These are phyloP conservation scores for Gamarada debralockiae DNA, from an alignment of 495 filamentous ascomycete species.

Conservation along the genomic window DNA sequence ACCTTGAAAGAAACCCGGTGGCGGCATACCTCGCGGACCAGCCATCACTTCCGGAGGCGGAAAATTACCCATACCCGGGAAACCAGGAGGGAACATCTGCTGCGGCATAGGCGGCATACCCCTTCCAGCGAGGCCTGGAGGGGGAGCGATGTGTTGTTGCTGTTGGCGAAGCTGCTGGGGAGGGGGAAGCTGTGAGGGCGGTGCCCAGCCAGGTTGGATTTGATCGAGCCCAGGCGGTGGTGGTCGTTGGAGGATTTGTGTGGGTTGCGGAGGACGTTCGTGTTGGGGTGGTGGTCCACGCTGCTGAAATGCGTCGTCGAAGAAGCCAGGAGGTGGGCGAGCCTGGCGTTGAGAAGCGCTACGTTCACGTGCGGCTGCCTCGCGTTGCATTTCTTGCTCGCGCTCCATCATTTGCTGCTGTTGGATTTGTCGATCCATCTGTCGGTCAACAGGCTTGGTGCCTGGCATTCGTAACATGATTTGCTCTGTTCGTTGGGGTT, in stretches of 20 bases:
- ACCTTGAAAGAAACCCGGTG: conserved; percentile 30
- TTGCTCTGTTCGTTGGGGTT: conserved; percentile 27
- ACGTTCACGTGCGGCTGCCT: conserved; percentile 33
- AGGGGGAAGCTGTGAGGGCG: conserved; percentile 33
- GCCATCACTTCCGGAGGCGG: conserved; percentile 32
- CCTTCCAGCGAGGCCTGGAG: conserved; percentile 42
- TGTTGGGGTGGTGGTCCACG: conserved; percentile 25
- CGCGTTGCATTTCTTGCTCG: conserved; percentile 37
- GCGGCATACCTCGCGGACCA: conserved; percentile 11
- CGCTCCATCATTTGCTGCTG: conserved; percentile 22
- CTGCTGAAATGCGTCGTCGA: conserved; percentile 18
- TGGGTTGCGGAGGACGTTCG: conserved; percentile 44
- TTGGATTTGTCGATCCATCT: conserved; percentile 23
- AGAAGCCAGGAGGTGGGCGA: conserved; percentile 29
- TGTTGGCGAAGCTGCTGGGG: conserved; percentile 42
- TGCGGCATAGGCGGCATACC: conserved; percentile 23
- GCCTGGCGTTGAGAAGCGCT: conserved; percentile 32
- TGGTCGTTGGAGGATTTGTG: conserved; percentile 52
- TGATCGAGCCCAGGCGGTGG: conserved; percentile 42
- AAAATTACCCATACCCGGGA: conserved; percentile 39
- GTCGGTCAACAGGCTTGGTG: conserved; percentile 3
- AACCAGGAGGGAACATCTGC: conserved; percentile 42
- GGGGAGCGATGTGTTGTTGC: conserved; percentile 29
- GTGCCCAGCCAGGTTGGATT: conserved; percentile 22
- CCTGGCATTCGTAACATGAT: conserved; percentile 19